phyloP scores from a whole-genome alignment of 768 basidiomycete species.

The Tricholoma hemisulphureum region DNA sequence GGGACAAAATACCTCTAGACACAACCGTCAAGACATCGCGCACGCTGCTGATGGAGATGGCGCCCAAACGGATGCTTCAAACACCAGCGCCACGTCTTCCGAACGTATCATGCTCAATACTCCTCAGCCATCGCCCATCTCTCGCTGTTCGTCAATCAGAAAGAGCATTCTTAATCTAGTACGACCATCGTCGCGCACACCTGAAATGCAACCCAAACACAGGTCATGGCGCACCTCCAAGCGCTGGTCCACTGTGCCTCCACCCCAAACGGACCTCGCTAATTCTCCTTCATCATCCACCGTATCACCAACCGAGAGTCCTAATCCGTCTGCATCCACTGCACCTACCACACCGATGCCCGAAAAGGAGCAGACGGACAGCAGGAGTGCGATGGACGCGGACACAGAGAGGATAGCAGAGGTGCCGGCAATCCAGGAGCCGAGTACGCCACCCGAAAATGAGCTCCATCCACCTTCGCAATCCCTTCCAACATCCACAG shows the following conservation, averaged over 20 bases:
- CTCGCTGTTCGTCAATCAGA: conserved; percentile 26
- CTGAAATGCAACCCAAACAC: not conserved
- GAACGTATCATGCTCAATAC: conserved; percentile 1
- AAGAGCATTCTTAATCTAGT: conserved; percentile 34
- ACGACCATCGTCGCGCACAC: conserved; percentile 20
- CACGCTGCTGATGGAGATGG: not conserved
- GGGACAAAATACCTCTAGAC: conserved; percentile 19
- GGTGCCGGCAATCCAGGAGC: not conserved
- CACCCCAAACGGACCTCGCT: conserved; percentile 13
- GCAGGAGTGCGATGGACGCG: not conserved
- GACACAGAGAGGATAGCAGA: not conserved
- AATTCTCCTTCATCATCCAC: conserved; percentile 6
- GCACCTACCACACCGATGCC: conserved; percentile 1
- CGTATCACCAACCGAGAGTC: conserved; percentile 1
- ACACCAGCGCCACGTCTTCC: not conserved
- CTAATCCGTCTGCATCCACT: not conserved
- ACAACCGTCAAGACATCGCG: not conserved
- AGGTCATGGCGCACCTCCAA: conserved; percentile 28
- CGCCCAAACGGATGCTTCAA: not conserved
- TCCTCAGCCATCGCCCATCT: conserved; percentile 10
- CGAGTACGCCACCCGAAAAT: not conserved
- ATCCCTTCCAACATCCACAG: not conserved
- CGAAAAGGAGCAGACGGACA: not conserved
- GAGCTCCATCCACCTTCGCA: not conserved
- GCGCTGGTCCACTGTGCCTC: conserved; percentile 32